Conservation (phyloP, 2,329 filamentous ascomycete genomes). For the Xylaria sp. region DNA sequence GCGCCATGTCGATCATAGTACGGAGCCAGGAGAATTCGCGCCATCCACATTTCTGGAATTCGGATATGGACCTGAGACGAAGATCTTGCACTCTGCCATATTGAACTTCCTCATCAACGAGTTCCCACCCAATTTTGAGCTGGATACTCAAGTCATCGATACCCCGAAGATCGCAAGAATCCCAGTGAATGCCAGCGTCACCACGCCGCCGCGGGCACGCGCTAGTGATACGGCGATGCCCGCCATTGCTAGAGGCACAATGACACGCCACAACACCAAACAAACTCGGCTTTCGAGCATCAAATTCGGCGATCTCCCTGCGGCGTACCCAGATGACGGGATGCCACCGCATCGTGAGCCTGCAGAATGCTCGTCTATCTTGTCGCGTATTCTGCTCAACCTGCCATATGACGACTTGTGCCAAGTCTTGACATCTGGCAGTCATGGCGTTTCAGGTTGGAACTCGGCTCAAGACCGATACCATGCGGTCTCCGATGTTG, state of each 20-base stretch:
- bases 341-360: slow-evolving; percentile 36
- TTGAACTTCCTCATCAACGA: slow-evolving; percentile 65
- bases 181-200: slow-evolving; percentile 46
- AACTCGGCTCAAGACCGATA: slow-evolving; percentile 54
- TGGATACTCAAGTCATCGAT: slow-evolving; percentile 55
- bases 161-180: slow-evolving; percentile 49
- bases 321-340: slow-evolving; percentile 42
- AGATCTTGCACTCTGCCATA: slow-evolving; percentile 59
- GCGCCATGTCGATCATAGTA: slow-evolving; percentile 36
- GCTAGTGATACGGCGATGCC: slow-evolving; percentile 43
- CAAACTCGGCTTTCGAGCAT: slow-evolving; percentile 66
- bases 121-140: slow-evolving; percentile 64
- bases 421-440: slow-evolving; percentile 66
- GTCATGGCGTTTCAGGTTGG: slow-evolving; percentile 59
- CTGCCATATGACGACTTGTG: slow-evolving; percentile 72
- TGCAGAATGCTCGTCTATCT: slow-evolving; percentile 50
- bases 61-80: slow-evolving; percentile 60
- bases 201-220: slow-evolving; percentile 41
- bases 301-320: slow-evolving; percentile 71
- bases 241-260: slow-evolving; percentile 48
- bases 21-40: slow-evolving; percentile 29
- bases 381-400: slow-evolving; percentile 73
- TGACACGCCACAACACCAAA: slow-evolving; percentile 42
- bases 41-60: slow-evolving; percentile 43
- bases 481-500: slow-evolving; percentile 55